These are phyloP conservation scores for Alternaria solani DNA, from an alignment of 2,329 filamentous ascomycete genomes.

Conservation along the genomic window DNA sequence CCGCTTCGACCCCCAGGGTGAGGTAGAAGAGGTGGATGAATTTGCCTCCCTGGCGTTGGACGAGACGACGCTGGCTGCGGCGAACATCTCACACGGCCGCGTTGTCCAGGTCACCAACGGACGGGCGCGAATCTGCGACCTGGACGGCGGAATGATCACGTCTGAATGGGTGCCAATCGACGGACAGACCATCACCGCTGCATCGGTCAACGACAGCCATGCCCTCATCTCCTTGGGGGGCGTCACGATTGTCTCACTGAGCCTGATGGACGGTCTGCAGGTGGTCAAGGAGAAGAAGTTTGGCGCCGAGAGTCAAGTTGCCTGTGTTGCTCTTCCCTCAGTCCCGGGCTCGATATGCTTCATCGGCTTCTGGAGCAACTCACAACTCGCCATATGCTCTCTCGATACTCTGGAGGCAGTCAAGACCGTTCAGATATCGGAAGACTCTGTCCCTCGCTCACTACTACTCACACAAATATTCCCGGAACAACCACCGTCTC, in stretches of 20 bases:
- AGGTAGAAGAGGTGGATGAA: constrained; percentile 84
- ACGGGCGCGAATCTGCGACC: constrained; percentile 68
- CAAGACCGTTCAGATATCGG: constrained; percentile 62
- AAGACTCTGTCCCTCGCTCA: constrained; percentile 83
- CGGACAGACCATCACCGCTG: constrained; percentile 73
- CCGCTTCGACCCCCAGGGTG: constrained; percentile 74
- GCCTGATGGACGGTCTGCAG: constrained; percentile 66
- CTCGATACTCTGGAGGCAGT: constrained; percentile 71
- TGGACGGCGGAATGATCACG: constrained; percentile 61
- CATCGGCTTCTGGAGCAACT: constrained; percentile 87
- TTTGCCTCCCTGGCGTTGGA: constrained; percentile 76
- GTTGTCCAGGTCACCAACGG: constrained; percentile 79
- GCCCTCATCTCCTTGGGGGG: constrained; percentile 80
- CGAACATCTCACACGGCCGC: constrained; percentile 69
- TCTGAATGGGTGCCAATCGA: constrained; percentile 66
- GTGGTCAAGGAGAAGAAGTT: constrained; percentile 68
- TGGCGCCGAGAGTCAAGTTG: constrained; percentile 75
- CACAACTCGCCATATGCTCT: constrained; percentile 77
- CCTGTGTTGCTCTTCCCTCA: constrained; percentile 79
- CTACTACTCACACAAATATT: constrained; percentile 82
- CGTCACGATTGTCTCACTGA: constrained; percentile 73
- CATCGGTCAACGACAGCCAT: constrained; percentile 74
- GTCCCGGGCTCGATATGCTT: constrained; percentile 73
- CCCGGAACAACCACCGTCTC: constrained; percentile 69
- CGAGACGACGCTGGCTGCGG: constrained; percentile 74